Percentiles rank a stretch among this genome's conserved stretches.
These are phyloP conservation scores for Fragilaria radians DNA, from an alignment of 108 stramenopile genomes.

Conservation along the genomic window DNA sequence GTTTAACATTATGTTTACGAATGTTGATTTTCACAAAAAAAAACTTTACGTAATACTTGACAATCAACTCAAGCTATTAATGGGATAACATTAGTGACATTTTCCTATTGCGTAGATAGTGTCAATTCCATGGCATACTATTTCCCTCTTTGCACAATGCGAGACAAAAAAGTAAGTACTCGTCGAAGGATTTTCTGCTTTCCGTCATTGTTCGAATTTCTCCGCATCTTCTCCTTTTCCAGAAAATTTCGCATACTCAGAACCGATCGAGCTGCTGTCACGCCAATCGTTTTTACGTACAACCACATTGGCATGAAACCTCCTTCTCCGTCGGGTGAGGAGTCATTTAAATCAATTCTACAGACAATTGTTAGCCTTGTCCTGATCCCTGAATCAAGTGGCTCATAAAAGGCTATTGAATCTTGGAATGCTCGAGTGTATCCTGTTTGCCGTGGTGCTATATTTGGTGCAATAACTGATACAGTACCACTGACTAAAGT, in stretches of 20 bases:
- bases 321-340: constrained; percentile 34
- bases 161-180: too few species aligned
- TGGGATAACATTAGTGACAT: too few species aligned
- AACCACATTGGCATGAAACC: constrained; percentile 65
- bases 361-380: constrained; percentile 55
- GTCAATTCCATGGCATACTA: too few species aligned
- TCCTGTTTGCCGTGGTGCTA: constrained; percentile 21
- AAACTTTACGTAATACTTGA: too few species aligned
- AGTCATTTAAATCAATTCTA: constrained; percentile 65
- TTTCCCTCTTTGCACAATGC: too few species aligned
- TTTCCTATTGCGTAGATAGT: too few species aligned
- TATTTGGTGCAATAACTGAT: constrained; percentile 27
- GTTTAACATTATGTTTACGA: too few species aligned
- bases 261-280: constrained; percentile 42
- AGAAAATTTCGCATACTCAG: constrained; percentile 40
- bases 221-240: constrained; percentile 11
- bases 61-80: too few species aligned
- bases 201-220: too few species aligned
- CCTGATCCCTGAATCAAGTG: constrained; percentile 14
- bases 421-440: constrained; percentile 65
- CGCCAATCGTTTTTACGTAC: constrained; percentile 62
- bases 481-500: constrained; percentile 58
- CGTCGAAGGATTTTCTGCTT: too few species aligned
- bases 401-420: constrained; percentile 64
- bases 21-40: too few species aligned